These are phyloP conservation scores for Penicillium brasilianum DNA, from an alignment of 2,329 filamentous ascomycete genomes.

Conservation along the genomic window DNA sequence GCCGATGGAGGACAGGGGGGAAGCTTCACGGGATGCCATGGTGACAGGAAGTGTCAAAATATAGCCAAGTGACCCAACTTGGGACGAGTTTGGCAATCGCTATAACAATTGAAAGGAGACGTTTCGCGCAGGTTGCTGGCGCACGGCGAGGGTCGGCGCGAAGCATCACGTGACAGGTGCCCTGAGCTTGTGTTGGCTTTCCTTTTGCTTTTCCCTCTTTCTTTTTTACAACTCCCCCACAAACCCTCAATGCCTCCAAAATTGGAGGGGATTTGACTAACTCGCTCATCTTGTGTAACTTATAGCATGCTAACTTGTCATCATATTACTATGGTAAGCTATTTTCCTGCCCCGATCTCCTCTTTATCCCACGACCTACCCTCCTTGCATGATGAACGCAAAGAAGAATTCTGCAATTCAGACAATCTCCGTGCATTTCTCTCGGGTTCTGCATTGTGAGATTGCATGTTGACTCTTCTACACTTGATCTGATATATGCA, in stretches of 20 bases:
- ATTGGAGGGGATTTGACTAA: not conserved
- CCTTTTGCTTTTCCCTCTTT: not conserved
- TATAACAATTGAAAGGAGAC: not conserved
- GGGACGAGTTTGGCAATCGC: not conserved
- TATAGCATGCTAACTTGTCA: not conserved
- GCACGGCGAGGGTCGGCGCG: conserved; percentile 13
- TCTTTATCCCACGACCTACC: conserved; percentile 18
- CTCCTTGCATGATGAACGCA: conserved; percentile 42
- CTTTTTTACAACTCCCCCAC: not conserved
- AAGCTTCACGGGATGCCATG: conserved; percentile 57
- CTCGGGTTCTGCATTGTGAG: conserved; percentile 38
- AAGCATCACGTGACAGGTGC: conserved; percentile 17
- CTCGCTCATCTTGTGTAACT: not conserved
- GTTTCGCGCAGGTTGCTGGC: not conserved
- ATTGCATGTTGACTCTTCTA: conserved; percentile 53
- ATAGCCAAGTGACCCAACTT: not conserved
- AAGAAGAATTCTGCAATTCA: conserved; percentile 54
- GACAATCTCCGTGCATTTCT: conserved; percentile 45
- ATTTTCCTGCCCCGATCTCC: not conserved
- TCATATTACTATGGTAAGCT: conserved; percentile 14
- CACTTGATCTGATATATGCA: conserved; percentile 51
- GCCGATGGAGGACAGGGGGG: conserved; percentile 68
- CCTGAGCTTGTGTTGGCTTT: not conserved
- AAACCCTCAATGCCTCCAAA: not conserved
- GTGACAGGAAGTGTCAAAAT: conserved; percentile 15